Base-by-base conservation (phyloP, 2,329 filamentous ascomycete species). In the Monosporascus sp. region DNA sequence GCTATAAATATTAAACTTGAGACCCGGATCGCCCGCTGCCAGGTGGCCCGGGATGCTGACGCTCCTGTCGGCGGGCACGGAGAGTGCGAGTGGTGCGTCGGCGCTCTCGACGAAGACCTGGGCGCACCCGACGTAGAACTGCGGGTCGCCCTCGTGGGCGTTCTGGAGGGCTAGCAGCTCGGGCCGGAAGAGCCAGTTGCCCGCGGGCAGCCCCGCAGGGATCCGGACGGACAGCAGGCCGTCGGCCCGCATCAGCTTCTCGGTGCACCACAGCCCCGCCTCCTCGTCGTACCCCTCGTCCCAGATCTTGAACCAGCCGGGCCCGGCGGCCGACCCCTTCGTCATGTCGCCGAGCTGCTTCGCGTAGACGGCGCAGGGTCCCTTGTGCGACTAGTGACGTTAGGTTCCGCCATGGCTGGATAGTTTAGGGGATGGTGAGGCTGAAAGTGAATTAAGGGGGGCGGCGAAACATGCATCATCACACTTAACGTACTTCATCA, bases 301-400 rank as follows among this genome's bases (percentile, higher is more conserved):
- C 75, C 79, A 89, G 65, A 91, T 81, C 77, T 90, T 90, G 77
- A 91, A 88, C 88, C 88, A 92, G 39, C 87, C 87, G 49, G 76
- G 72, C 5, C 87, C 87, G 24, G 77, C 72, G 49, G 82, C 82
- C 14, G 79, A 68, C 57, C 76, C 72, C 22, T 65, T 66, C 14
- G 71, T 71, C 54, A 85, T 82, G 53, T 83, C 76, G 58, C 74
- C 70, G 1, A 90, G 80, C 62, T 82, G 81, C 74, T 90, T 90
- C 72, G 89, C 74, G 69, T 90, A 91, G 24, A 90, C 80, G 27
- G 86, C 80, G 63, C 87, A 89, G 48, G 88, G 86, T 0, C 88
- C 88, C 66, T 82, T 78, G 69, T 87, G 85, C 36, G 8, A 22
- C 36, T 36, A 31, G 11, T 17, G 18, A 22, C 22, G 47, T 36